phyloP scores from a whole-genome alignment of 1,284 basidiomycete genomes.

The Cryptococcus maquisensis region DNA sequence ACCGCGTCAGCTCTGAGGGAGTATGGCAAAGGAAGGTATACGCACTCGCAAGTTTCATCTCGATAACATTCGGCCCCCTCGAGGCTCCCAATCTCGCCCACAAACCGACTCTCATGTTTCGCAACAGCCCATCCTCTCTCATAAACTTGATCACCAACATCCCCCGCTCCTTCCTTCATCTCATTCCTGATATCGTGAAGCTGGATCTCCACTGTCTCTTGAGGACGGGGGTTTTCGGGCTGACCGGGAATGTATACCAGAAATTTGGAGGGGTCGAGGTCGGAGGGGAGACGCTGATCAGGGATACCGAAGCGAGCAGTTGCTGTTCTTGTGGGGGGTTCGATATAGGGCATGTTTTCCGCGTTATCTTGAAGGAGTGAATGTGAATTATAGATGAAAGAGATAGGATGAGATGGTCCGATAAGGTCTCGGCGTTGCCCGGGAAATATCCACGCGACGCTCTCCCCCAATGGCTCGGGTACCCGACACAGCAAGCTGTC shows the following conservation, averaged over 20 bases:
- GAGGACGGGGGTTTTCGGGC: not conserved
- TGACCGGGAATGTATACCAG: not conserved
- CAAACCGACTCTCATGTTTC: slow-evolving; percentile 10
- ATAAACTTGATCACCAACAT: slow-evolving; percentile 17
- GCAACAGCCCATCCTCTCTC: slow-evolving; percentile 21
- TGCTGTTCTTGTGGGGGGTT: not conserved
- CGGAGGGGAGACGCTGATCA: not conserved
- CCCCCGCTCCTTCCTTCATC: not conserved
- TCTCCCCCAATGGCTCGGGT: no score
- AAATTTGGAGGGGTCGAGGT: not conserved
- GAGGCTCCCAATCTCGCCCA: slow-evolving; percentile 12
- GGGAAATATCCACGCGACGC: no score
- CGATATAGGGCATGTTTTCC: not conserved
- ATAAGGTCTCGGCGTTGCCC: no score
- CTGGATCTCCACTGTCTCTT: not conserved
- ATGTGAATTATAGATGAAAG: not conserved
- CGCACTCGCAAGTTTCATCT: slow-evolving; percentile 23
- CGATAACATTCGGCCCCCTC: slow-evolving; percentile 26
- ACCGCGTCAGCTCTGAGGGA: not conserved
- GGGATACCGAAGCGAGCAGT: not conserved
- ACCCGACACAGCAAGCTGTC: no score
- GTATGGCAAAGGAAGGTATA: not conserved
- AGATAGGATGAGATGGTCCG: no score
- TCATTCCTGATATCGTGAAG: not conserved
- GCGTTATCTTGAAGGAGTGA: no score